Conservation (phyloP, 2,329 filamentous ascomycete species). For the Hirsutella thompsonii region DNA sequence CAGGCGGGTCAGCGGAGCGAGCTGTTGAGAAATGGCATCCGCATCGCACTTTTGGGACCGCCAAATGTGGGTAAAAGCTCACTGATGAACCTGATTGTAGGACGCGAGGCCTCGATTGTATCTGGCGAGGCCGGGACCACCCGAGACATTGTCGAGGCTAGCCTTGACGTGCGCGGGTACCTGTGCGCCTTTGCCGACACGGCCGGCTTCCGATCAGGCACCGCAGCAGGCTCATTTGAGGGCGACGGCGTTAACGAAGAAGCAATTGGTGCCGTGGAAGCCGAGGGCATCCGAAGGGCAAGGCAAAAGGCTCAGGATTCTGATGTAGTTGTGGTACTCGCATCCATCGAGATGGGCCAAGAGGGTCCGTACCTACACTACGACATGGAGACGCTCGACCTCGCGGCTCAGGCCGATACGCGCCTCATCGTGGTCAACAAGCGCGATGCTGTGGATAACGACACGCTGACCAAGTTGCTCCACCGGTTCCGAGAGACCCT, state of each 20-base stretch:
- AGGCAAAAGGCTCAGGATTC: slow-evolving; percentile 70
- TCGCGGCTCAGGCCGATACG: slow-evolving; percentile 35
- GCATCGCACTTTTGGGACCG: slow-evolving; percentile 74
- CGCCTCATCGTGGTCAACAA: slow-evolving; percentile 51
- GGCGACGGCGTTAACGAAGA: slow-evolving; percentile 3
- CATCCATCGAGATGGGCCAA: slow-evolving; percentile 50
- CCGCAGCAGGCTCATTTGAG: not conserved
- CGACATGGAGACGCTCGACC: slow-evolving; percentile 40
- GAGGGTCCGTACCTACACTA: slow-evolving; percentile 31
- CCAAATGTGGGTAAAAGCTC: slow-evolving; percentile 96
- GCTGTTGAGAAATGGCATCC: slow-evolving; percentile 72
- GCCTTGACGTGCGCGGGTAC: slow-evolving; percentile 79
- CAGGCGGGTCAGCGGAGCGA: slow-evolving; percentile 71
- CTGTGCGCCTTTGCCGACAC: slow-evolving; percentile 93
- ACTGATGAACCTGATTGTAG: slow-evolving; percentile 78
- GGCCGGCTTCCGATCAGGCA: slow-evolving; percentile 61
- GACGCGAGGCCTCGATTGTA: slow-evolving; percentile 89
- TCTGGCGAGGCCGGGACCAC: slow-evolving; percentile 89
- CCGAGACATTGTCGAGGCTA: slow-evolving; percentile 83
- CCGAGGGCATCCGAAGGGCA: slow-evolving; percentile 82
- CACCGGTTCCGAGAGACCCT: slow-evolving; percentile 21
- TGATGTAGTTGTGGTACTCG: slow-evolving; percentile 72
- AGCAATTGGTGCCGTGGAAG: slow-evolving; percentile 60
- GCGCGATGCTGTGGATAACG: slow-evolving; percentile 31
- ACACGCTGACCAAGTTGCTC: slow-evolving; percentile 24